phyloP scores from a whole-genome alignment of 805 yeast species.

The Ascoidea rubescens region DNA sequence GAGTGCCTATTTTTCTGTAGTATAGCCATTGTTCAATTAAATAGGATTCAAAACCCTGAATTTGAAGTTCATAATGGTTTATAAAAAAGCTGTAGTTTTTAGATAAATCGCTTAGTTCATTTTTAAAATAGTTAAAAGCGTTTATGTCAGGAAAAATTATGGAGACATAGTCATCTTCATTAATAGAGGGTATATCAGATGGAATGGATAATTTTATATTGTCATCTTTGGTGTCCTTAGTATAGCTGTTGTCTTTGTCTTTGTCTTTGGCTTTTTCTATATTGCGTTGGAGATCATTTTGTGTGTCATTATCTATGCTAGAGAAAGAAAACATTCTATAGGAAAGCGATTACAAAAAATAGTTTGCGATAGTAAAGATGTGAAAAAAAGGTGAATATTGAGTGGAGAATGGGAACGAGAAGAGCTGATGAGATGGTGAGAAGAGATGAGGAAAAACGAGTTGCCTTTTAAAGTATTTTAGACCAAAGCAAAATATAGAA shows the following conservation, averaged over 20 bases:
- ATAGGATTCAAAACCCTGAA: conserved; percentile 74
- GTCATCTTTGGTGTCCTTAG: too few species aligned
- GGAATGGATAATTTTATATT: too few species aligned
- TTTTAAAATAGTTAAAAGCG: background rate
- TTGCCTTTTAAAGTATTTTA: too few species aligned
- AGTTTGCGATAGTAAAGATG: too few species aligned
- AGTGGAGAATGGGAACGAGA: background rate
- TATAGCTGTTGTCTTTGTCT: background rate
- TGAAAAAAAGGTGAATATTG: too few species aligned
- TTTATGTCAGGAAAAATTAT: background rate
- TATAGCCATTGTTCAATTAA: conserved; percentile 92
- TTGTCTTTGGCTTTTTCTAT: background rate
- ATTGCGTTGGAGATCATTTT: background rate
- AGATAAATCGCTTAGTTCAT: too few species aligned
- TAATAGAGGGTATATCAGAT: background rate
- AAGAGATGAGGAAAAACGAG: background rate
- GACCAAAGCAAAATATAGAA: background rate
- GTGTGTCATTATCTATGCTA: too few species aligned
- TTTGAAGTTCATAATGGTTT: background rate
- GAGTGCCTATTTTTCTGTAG: conserved; percentile 48
- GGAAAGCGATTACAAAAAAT: background rate
- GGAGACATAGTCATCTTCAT: background rate
- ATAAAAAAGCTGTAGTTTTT: background rate
- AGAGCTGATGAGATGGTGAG: background rate
- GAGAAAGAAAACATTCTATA: too few species aligned